phyloP scores from a whole-genome alignment of 257 asterid species.

The Pogostemon cablin region DNA sequence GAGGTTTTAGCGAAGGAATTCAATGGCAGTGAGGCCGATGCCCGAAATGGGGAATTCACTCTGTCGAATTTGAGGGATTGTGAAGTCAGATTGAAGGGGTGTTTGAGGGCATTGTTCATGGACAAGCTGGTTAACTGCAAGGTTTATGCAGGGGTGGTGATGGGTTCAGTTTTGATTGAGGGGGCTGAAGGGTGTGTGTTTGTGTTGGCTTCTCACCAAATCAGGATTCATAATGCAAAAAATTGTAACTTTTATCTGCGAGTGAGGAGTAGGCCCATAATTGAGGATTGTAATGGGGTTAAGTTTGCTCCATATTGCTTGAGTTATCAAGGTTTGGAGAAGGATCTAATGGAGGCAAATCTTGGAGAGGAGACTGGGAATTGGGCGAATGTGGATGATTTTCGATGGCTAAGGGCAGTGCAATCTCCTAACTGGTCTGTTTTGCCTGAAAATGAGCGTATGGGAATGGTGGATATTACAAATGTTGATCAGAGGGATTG shows the following conservation, averaged over 20 bases:
- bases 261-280: constrained; percentile 82
- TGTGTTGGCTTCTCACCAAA: constrained; percentile 77
- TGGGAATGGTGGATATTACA: constrained; percentile 43
- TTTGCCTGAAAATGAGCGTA: constrained; percentile 60
- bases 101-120: constrained; percentile 74
- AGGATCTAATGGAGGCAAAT: constrained; percentile 68
- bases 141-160: constrained; percentile 64
- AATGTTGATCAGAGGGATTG: not conserved
- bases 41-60: constrained; percentile 62
- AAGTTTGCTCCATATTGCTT: constrained; percentile 75
- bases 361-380: constrained; percentile 76
- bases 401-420: constrained; percentile 80
- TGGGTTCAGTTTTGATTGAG: constrained; percentile 74
- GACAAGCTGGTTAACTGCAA: constrained; percentile 57
- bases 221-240: constrained; percentile 74
- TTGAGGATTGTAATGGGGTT: constrained; percentile 70
- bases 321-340: constrained; percentile 59
- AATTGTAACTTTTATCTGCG: constrained; percentile 74
- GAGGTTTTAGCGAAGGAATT: constrained; percentile 62
- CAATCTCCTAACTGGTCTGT: constrained; percentile 90
- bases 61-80: constrained; percentile 32
- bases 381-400: constrained; percentile 90
- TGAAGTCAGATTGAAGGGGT: constrained; percentile 63
- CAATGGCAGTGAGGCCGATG: constrained; percentile 35
- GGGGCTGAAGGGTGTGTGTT: constrained; percentile 66